phyloP scores from a whole-genome alignment of 148 eudicot genomes.

The Agrostemma githago region DNA sequence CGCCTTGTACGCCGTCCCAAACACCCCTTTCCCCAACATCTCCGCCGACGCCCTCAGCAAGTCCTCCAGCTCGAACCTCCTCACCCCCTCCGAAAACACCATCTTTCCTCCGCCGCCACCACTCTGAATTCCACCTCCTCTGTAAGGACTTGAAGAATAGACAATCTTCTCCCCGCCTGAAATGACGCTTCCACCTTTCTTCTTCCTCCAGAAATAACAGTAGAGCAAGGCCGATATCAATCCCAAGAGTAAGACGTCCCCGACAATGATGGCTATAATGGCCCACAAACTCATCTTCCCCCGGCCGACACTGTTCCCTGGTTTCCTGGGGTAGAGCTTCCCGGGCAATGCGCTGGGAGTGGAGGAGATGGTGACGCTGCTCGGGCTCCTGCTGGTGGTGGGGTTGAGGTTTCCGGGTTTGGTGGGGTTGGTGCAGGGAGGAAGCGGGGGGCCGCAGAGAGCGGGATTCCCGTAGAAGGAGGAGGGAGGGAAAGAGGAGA shows the following conservation, averaged over 20 bases:
- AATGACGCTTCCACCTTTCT: slow-evolving; percentile 12
- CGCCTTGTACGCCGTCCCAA: slow-evolving; percentile 92
- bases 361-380: slow-evolving; percentile 28
- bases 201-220: slow-evolving; percentile 55
- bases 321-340: slow-evolving; percentile 1
- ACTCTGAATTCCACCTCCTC: not conserved
- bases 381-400: not conserved
- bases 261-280: slow-evolving; percentile 49
- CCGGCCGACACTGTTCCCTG: not conserved
- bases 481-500: slow-evolving; percentile 43
- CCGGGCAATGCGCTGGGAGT: slow-evolving; percentile 40
- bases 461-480: slow-evolving; percentile 36
- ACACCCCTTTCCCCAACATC: slow-evolving; percentile 84
- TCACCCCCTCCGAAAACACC: slow-evolving; percentile 76
- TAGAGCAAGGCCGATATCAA: slow-evolving; percentile 40
- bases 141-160: slow-evolving; percentile 56
- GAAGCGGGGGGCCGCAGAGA: slow-evolving; percentile 62
- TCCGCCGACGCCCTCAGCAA: slow-evolving; percentile 86
- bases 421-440: slow-evolving; percentile 35
- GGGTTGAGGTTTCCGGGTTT: slow-evolving; percentile 25
- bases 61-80: slow-evolving; percentile 85
- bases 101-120: slow-evolving; percentile 33
- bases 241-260: slow-evolving; percentile 52
- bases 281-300: slow-evolving; percentile 40
- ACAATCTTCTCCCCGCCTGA: slow-evolving; percentile 57